These are phyloP conservation scores for Penicillium sclerotiorum DNA, from an alignment of 2,329 filamentous ascomycete species.

Conservation along the genomic window DNA sequence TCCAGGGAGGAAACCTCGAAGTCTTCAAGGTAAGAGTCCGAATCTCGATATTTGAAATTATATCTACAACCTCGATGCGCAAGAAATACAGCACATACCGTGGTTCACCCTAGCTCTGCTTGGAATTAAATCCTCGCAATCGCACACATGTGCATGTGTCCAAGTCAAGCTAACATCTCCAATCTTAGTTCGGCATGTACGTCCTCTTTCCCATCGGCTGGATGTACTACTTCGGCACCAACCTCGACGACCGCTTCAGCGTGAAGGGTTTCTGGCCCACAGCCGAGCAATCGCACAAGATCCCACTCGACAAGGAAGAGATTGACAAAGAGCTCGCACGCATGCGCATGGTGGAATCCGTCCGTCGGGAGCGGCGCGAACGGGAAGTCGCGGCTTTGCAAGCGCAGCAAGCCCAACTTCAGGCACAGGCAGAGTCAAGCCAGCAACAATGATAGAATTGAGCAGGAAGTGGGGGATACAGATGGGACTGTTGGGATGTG, in stretches of 20 bases:
- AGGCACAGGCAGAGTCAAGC: conserved; percentile 17
- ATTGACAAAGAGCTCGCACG: conserved; percentile 79
- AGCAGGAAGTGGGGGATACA: too few relatives aligned
- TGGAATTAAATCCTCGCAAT: too few relatives aligned
- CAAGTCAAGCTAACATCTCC: background rate
- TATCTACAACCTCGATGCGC: too few relatives aligned
- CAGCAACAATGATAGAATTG: conserved; percentile 25
- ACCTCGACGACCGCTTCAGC: conserved; percentile 87
- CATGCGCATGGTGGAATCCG: conserved; percentile 56
- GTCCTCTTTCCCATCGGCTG: conserved; percentile 97
- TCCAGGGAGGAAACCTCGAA: conserved; percentile 89
- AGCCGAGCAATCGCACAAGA: conserved; percentile 55
- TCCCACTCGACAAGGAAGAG: conserved; percentile 56
- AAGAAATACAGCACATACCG: too few relatives aligned
- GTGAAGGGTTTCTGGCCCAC: conserved; percentile 95
- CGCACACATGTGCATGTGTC: too few relatives aligned
- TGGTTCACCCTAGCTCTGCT: too few relatives aligned
- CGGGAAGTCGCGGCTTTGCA: conserved; percentile 28
- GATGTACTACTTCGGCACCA: conserved; percentile 99
- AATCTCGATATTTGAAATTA: background rate
- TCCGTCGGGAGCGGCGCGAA: conserved; percentile 51
- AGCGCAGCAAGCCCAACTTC: conserved; percentile 25
- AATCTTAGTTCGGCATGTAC: conserved; percentile 87
- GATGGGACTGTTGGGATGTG: too few relatives aligned
- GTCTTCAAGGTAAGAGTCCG: conserved; percentile 77